phyloP scores from a whole-genome alignment of 768 basidiomycete genomes.

The Naematelia encephala region DNA sequence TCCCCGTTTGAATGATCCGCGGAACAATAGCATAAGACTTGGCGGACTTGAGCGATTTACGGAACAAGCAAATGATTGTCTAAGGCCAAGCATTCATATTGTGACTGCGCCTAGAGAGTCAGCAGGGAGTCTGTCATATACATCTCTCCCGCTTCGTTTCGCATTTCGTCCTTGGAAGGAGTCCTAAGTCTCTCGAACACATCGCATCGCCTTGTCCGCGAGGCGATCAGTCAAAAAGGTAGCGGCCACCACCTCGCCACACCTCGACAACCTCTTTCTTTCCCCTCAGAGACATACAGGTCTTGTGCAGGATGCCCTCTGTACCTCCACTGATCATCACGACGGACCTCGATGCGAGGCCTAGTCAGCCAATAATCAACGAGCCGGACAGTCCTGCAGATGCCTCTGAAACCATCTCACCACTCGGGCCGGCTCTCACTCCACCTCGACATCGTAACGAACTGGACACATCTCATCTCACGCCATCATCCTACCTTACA shows the following conservation, averaged over 20 bases:
- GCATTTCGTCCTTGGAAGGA: not conserved
- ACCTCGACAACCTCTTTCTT: not conserved
- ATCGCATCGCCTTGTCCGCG: not conserved
- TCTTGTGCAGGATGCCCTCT: constrained; percentile 1
- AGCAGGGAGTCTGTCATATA: not conserved
- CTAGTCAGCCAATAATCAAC: constrained; percentile 7
- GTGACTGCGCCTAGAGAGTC: not conserved
- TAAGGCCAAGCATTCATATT: not conserved
- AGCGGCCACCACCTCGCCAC: not conserved
- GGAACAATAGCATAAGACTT: not conserved
- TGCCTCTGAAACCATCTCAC: not conserved
- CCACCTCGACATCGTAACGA: constrained; percentile 1
- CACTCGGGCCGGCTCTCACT: constrained; percentile 1
- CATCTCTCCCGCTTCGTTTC: not conserved
- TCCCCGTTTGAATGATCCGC: no score
- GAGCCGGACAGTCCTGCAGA: not conserved
- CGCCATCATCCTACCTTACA: constrained; percentile 15
- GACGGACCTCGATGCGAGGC: constrained; percentile 29
- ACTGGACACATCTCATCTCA: constrained; percentile 21
- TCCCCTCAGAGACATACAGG: not conserved
- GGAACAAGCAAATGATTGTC: not conserved
- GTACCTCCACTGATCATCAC: constrained; percentile 39
- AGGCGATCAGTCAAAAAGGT: not conserved
- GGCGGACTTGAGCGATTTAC: not conserved
- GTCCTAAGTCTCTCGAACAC: no score